A percentile compares a stretch with the other conserved stretches of the same genome.
These are phyloP conservation scores for Pontederia paniculata DNA, from an alignment of 176 grass and related monocot genomes.

Conservation along the genomic window DNA sequence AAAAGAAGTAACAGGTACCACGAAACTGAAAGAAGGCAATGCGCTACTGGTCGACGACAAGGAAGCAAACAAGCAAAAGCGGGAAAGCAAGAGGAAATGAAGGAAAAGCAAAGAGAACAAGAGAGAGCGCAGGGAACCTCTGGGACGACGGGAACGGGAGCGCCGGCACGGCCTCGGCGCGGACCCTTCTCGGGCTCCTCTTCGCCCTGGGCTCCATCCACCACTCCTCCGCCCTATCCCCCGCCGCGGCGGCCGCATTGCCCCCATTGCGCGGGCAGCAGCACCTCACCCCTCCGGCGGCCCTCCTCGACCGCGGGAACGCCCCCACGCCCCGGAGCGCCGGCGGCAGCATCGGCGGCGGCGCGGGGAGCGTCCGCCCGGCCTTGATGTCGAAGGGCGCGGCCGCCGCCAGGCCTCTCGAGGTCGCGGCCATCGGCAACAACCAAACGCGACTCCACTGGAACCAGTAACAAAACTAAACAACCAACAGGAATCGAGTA, in stretches of 20 bases:
- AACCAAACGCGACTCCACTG: constrained; percentile 2
- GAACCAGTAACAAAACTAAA: background rate
- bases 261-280: constrained; percentile 11
- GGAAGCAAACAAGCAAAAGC: too few species aligned
- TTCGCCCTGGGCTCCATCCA: constrained; percentile 39
- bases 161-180: constrained; percentile 22
- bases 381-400: constrained; percentile 34
- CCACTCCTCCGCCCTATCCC: constrained; percentile 37
- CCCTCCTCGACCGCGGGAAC: background rate
- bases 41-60: too few species aligned
- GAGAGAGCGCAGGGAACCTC: constrained; percentile 28
- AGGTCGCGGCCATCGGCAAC: constrained; percentile 50
- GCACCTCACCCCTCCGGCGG: constrained; percentile 16
- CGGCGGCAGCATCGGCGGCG: constrained; percentile 1
- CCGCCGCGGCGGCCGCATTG: constrained; percentile 26
- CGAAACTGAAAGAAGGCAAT: too few species aligned
- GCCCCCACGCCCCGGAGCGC: background rate
- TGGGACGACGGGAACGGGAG: constrained; percentile 41
- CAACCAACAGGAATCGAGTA: too few species aligned
- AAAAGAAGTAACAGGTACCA: too few species aligned
- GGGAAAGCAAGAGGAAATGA: background rate
- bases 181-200: constrained; percentile 22
- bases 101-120: background rate
- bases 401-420: constrained; percentile 40
- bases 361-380: background rate